These are phyloP conservation scores for Sisymbrium altissimum DNA, from an alignment of 345 rosid genomes.

Conservation along the genomic window DNA sequence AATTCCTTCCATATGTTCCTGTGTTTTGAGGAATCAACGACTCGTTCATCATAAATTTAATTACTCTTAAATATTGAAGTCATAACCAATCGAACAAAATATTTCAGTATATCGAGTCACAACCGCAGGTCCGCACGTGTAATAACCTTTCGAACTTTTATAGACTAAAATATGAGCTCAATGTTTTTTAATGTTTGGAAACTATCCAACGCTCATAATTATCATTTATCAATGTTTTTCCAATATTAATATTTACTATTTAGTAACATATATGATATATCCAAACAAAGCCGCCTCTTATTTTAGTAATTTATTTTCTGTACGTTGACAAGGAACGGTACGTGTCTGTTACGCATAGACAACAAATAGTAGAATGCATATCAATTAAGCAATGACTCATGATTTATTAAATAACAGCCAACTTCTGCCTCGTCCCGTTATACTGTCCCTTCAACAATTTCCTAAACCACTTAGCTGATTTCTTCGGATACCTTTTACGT, in stretches of 20 bases:
- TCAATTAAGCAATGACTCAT: neutral
- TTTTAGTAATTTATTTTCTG: neutral
- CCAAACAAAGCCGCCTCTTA: neutral
- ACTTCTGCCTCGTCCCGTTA: neutral
- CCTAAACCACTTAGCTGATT: slow-evolving; percentile 36
- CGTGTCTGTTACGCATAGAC: neutral
- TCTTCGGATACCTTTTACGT: slow-evolving; percentile 36
- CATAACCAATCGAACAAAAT: too few relatives aligned
- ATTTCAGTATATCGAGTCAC: too few relatives aligned
- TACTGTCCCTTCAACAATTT: slow-evolving; percentile 20
- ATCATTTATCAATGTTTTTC: neutral
- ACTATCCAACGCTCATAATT: too few relatives aligned
- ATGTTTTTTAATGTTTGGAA: too few relatives aligned
- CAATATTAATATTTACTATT: neutral
- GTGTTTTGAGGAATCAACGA: too few relatives aligned
- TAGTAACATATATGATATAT: neutral
- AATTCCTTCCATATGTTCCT: too few relatives aligned
- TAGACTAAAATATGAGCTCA: too few relatives aligned
- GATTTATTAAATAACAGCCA: slow-evolving; percentile 22
- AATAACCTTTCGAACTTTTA: too few relatives aligned
- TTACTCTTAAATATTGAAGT: too few relatives aligned
- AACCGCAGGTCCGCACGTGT: too few relatives aligned
- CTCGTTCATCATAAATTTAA: too few relatives aligned
- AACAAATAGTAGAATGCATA: neutral
- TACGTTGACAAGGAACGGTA: neutral